Conservation (phyloP, 257 asterid genomes). For the Solanum virginianum region DNA sequence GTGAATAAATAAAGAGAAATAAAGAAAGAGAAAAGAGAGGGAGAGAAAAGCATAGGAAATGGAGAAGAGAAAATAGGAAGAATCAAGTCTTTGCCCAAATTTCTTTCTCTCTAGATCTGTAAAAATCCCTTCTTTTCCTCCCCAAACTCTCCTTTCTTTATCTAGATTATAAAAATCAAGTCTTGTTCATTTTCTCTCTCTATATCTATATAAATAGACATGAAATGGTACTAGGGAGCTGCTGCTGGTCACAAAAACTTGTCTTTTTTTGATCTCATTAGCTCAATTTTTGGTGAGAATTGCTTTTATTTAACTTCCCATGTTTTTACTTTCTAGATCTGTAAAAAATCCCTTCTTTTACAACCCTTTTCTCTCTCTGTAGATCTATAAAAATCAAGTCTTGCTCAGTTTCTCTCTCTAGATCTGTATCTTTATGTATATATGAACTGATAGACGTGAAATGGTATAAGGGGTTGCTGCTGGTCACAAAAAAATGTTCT, state of each 20-base stretch:
- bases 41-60: constrained; percentile 61
- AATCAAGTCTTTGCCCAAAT: neutral
- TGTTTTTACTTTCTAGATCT: neutral
- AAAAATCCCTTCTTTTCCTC: neutral
- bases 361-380: constrained; percentile 22
- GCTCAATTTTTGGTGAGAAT: too few relatives aligned
- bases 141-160: constrained; percentile 21
- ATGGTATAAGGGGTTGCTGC: neutral
- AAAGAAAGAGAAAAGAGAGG: constrained; percentile 4
- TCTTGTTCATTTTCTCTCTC: neutral
- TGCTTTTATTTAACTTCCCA: too few relatives aligned
- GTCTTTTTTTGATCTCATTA: too few relatives aligned
- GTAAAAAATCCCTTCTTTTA: neutral
- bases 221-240: too few relatives aligned
- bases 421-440: neutral
- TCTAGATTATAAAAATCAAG: constrained; percentile 35
- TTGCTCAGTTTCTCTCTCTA: neutral
- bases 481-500: neutral
- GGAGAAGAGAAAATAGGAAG: constrained; percentile 40
- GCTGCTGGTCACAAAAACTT: too few relatives aligned
- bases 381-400: constrained; percentile 31
- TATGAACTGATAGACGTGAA: neutral
- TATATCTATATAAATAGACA: neutral
- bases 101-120: neutral
- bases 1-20: neutral